Evolutionary conservation across 495 filamentous ascomycete species (phyloP).

Genomic region (Glutinoglossum americanum): DNA sequence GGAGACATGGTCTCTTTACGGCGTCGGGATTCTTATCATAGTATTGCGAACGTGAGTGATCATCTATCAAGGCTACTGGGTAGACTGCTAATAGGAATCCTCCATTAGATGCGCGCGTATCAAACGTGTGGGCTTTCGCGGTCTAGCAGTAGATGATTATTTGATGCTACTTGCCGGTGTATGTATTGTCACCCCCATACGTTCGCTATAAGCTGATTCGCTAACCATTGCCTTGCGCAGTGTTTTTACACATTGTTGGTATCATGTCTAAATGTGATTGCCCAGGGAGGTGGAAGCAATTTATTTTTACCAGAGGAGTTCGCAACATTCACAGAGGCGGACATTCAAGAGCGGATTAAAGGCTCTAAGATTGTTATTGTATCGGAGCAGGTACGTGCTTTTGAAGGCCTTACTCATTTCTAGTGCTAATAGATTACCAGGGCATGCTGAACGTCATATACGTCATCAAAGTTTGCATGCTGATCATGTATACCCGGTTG

Average conservation of each 20-base stretch:
- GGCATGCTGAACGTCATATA: constrained; percentile 29
- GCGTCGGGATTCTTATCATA: constrained; percentile 22
- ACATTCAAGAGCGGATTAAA: constrained; percentile 20
- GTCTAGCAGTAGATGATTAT: constrained; percentile 29
- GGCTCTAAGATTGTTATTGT: constrained; percentile 36
- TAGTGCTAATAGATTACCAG: constrained; percentile 9
- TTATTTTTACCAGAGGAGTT: constrained; percentile 24
- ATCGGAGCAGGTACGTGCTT: constrained; percentile 16
- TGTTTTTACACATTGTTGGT: constrained; percentile 29
- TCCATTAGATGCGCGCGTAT: constrained; percentile 24
- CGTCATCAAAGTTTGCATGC: constrained; percentile 30
- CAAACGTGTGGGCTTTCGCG: constrained; percentile 22
- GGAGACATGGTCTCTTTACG: constrained; percentile 27
- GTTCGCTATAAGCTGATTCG: background rate
- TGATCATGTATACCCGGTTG: constrained; percentile 31
- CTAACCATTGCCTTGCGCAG: constrained; percentile 25
- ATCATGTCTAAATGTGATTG: constrained; percentile 28
- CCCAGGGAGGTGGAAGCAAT: constrained; percentile 31
- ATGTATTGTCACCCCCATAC: background rate
- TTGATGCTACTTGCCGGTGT: background rate
- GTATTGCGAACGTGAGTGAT: constrained; percentile 22
- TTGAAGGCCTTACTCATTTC: background rate
- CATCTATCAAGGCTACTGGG: background rate
- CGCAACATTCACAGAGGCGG: constrained; percentile 17
- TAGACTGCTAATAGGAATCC: background rate